These are phyloP conservation scores for Mycena leptocephala DNA, from an alignment of 768 basidiomycete species.

Conservation along the genomic window DNA sequence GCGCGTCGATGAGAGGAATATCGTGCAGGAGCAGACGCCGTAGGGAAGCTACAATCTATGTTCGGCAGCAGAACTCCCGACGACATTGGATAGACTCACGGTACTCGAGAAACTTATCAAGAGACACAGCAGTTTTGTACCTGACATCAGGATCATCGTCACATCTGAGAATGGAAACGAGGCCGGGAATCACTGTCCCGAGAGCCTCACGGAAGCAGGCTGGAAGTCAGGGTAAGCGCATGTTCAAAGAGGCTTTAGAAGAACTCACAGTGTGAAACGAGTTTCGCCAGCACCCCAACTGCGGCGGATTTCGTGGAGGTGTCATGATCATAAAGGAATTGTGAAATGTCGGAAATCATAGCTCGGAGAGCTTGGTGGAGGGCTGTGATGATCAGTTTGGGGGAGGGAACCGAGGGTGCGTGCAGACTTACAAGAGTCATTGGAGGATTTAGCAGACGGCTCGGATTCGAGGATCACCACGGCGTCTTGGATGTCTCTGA, in stretches of 20 bases:
- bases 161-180: not conserved
- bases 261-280: not conserved
- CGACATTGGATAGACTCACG: not conserved
- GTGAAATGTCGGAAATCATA: not conserved
- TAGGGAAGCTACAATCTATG: not conserved
- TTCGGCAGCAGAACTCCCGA: not conserved
- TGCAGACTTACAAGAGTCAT: not conserved
- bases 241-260: not conserved
- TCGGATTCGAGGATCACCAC: not conserved
- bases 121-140: not conserved
- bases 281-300: not conserved
- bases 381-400: not conserved
- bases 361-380: not conserved
- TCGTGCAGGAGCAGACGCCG: not conserved
- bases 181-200: not conserved
- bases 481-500: not conserved
- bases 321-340: not conserved
- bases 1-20: not conserved
- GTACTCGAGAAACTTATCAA: not conserved
- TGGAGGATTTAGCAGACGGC: not conserved
- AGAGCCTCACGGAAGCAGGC: not conserved
- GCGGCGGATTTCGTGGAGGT: not conserved
- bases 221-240: not conserved
- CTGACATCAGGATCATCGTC: not conserved
- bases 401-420: not conserved